Conservation (phyloP, 1,139 yeast species). For the Candida sojae region DNA sequence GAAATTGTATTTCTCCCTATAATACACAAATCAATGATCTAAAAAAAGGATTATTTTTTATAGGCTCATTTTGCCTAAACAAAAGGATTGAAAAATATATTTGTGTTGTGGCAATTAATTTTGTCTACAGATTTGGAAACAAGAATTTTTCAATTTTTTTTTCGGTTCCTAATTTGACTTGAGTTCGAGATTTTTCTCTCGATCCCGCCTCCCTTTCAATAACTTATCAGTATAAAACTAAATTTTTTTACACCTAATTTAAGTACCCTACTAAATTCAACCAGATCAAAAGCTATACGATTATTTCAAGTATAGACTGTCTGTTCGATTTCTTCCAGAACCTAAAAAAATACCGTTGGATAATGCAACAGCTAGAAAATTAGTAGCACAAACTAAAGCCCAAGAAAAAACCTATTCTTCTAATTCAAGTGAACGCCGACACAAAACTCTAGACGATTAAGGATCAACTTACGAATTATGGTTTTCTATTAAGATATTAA, state of each 20-base stretch:
- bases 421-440: background rate
- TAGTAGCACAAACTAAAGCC: background rate
- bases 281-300: too few species aligned
- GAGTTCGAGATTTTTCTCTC: background rate
- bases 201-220: background rate
- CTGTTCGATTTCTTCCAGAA: too few species aligned
- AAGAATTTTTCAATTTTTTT: too few species aligned
- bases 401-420: too few species aligned
- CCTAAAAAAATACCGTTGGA: background rate
- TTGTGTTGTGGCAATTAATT: constrained; percentile 1
- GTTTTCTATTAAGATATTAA: too few species aligned
- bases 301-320: too few species aligned
- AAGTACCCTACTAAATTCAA: too few species aligned
- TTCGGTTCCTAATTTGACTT: background rate
- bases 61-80: background rate
- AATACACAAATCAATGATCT: too few species aligned
- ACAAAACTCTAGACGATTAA: background rate
- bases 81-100: background rate
- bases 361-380: background rate
- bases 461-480: background rate
- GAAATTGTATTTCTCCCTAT: too few species aligned
- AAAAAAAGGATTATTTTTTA: too few species aligned
- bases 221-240: too few species aligned
- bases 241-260: too few species aligned
- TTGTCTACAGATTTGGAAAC: background rate